Conservation (phyloP, 208 protist species). For the Angomonas ambiguus region DNA sequence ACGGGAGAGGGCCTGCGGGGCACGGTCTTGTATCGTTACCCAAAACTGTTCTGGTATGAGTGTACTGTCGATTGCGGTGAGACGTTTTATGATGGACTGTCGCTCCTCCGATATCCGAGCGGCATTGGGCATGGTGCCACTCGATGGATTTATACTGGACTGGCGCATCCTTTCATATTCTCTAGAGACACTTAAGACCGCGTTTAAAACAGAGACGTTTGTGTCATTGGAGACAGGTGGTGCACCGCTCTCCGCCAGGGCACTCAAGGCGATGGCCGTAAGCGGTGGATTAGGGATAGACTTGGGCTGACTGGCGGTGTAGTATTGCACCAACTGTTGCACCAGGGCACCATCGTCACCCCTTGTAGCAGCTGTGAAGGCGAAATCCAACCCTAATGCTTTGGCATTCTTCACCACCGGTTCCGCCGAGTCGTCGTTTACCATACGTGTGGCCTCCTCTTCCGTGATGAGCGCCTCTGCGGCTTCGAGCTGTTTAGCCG, state of each 20-base stretch:
- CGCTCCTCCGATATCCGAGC: slow-evolving; percentile 26
- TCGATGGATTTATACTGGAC: neutral
- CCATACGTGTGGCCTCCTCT: neutral
- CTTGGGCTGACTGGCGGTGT: slow-evolving; percentile 5
- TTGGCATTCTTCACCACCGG: neutral
- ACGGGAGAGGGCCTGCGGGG: neutral
- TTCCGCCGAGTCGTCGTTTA: neutral
- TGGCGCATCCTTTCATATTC: slow-evolving; percentile 67
- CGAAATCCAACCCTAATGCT: slow-evolving; percentile 14
- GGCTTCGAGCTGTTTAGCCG: neutral
- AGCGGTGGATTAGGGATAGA: neutral
- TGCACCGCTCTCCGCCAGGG: too few relatives aligned
- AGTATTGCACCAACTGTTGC: slow-evolving; percentile 47
- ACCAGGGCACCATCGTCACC: slow-evolving; percentile 42
- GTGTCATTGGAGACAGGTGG: slow-evolving; percentile 5
- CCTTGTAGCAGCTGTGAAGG: slow-evolving; percentile 36
- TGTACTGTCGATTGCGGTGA: slow-evolving; percentile 52
- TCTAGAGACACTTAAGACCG: slow-evolving; percentile 64
- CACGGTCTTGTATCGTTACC: slow-evolving; percentile 36
- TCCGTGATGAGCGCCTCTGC: neutral
- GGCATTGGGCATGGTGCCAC: neutral
- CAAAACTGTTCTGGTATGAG: slow-evolving; percentile 70
- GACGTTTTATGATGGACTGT: slow-evolving; percentile 31
- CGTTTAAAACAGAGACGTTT: slow-evolving; percentile 60
- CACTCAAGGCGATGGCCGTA: neutral